Evolutionary conservation across 352 stramenopile genomes (phyloP).

Genomic region (Phytophthora boehmeriae): DNA sequence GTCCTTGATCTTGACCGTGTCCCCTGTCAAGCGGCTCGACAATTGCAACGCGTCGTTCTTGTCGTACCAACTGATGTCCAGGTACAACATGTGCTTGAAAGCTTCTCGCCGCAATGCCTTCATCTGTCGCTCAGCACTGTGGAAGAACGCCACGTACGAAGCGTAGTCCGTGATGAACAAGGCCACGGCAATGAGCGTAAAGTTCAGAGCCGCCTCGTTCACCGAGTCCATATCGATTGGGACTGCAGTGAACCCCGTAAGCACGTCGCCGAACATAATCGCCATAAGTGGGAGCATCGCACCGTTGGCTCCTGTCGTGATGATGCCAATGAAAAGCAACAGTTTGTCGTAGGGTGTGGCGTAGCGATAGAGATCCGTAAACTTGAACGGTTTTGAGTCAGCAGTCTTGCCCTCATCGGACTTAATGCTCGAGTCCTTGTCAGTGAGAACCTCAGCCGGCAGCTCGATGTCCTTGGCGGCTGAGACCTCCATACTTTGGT

Average conservation of each 20-base stretch:
- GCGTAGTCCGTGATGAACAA: slow-evolving; percentile 44
- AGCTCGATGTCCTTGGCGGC: too few relatives aligned
- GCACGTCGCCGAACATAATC: slow-evolving; percentile 43
- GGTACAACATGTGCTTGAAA: slow-evolving; percentile 51
- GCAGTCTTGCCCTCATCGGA: too few relatives aligned
- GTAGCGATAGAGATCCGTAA: slow-evolving; percentile 36
- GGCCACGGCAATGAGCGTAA: slow-evolving; percentile 32
- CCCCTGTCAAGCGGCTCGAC: slow-evolving; percentile 46
- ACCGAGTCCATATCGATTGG: slow-evolving; percentile 30
- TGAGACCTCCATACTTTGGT: too few relatives aligned
- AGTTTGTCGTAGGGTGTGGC: slow-evolving; percentile 36
- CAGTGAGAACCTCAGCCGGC: too few relatives aligned
- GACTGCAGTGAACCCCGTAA: slow-evolving; percentile 28
- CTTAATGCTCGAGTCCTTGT: too few relatives aligned
- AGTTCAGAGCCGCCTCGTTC: slow-evolving; percentile 35
- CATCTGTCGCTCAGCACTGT: slow-evolving; percentile 48
- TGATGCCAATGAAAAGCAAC: slow-evolving; percentile 23
- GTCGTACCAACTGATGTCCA: slow-evolving; percentile 65
- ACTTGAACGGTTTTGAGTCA: slow-evolving; percentile 3
- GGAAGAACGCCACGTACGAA: slow-evolving; percentile 35
- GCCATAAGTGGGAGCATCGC: slow-evolving; percentile 44
- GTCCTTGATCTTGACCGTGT: slow-evolving; percentile 64
- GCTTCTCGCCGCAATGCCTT: slow-evolving; percentile 38
- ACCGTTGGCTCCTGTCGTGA: slow-evolving; percentile 29
- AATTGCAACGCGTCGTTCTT: slow-evolving; percentile 44